Evolutionary conservation across 768 basidiomycete species (phyloP), one percentile per base, ranked within the genome.

Genomic region (Podaxis rugospora): DNA sequence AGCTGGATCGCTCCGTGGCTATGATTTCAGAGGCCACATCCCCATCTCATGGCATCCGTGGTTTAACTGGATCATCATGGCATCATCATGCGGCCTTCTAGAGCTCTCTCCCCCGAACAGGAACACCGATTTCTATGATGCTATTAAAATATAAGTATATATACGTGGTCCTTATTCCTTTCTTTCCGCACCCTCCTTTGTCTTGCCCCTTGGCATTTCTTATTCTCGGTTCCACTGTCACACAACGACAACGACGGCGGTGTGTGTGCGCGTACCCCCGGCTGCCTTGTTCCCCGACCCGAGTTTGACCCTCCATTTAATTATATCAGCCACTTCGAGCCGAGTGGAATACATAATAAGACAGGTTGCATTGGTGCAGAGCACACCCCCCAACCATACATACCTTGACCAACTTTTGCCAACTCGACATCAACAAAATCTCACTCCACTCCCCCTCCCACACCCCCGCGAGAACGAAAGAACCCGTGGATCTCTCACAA

Each of bases 331-430:
- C 21, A 10, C 4, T 47, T n/a, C 51, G 1, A 32, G 35, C 21
- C n/a, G 18, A 54, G 13, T 36, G 14, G 18, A 49, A 7, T 57
- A 57, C 56, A 57, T 57, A 57, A 57, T 50, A 50, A 57, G 4
- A 3, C 46, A 21, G 44, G 16, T 35, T 32, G 55, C 25, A 16
- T 52, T 53, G 9, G 18, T 37, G 23, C 23, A 36, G 1, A 37
- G 21, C 21, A 21, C 21, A 21, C 21, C 21, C 16, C 16, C 42
- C 42, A 6, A 44, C 35, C 13, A 37, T n/a, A n/a, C n/a, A n/a
- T 32, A 53, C 32, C 1, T 32, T 9, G 21, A 1, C 18, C 35
- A 18, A 7, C 40, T 42, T 21, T 42, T 18, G 18, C 18, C 42
- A 44, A 32, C 50, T 23, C 32, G n/a, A 23, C 32, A 37, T 11